phyloP scores from a whole-genome alignment of 495 filamentous ascomycete genomes.

The Talaromyces wortmannii region DNA sequence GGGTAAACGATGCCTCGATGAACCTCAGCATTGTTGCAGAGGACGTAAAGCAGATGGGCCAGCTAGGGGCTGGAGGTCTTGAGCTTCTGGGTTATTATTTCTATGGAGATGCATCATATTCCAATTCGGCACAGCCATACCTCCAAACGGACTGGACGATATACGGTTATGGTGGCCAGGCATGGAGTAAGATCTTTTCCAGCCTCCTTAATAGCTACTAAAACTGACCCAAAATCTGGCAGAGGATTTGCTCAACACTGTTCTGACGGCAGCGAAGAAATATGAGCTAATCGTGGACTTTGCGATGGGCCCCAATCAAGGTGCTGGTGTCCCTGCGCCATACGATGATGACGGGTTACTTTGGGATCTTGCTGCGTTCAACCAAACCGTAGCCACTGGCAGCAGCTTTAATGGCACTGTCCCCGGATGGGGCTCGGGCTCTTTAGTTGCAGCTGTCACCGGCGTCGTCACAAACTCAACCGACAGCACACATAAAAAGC shows the following conservation, averaged over 20 bases:
- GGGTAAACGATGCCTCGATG: slow-evolving; percentile 24
- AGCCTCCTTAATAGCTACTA: too few species aligned
- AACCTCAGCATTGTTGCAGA: not conserved
- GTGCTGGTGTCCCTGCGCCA: slow-evolving; percentile 35
- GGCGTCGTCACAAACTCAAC: slow-evolving; percentile 15
- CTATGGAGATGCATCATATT: not conserved
- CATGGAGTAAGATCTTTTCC: not conserved
- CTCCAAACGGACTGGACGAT: not conserved
- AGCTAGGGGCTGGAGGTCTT: not conserved
- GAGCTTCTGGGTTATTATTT: not conserved
- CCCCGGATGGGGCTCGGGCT: slow-evolving; percentile 30
- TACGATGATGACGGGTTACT: slow-evolving; percentile 20
- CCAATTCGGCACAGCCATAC: not conserved
- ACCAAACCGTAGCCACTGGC: slow-evolving; percentile 13
- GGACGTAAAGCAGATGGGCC: not conserved
- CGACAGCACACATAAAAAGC: not conserved
- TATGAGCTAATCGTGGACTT: slow-evolving; percentile 38
- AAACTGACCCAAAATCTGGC: not conserved
- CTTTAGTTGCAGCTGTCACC: slow-evolving; percentile 23
- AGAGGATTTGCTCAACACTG: slow-evolving; percentile 20
- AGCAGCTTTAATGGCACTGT: slow-evolving; percentile 22
- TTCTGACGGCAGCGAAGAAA: slow-evolving; percentile 28
- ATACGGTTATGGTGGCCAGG: not conserved
- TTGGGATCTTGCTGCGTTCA: slow-evolving; percentile 26
- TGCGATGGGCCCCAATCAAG: slow-evolving; percentile 40